Evolutionary conservation across 257 asterid genomes (phyloP).

Genomic region (Nicotiana undulata): DNA sequence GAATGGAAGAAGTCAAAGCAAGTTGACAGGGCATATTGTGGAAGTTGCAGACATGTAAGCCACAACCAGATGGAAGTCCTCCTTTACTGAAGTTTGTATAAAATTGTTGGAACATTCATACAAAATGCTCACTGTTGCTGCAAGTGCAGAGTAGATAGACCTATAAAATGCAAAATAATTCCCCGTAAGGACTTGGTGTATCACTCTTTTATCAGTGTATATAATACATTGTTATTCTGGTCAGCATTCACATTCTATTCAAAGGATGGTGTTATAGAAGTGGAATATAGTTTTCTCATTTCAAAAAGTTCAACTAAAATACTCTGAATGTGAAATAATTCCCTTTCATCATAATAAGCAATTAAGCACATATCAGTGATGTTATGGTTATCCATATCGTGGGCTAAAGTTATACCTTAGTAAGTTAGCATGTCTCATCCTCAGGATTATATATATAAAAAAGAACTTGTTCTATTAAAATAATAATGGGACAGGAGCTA

Average conservation of each 20-base stretch:
- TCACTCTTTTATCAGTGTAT: not conserved
- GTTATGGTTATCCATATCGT: not conserved
- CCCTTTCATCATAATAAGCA: not conserved
- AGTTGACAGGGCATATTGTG: constrained; percentile 6
- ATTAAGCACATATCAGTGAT: too few relatives aligned
- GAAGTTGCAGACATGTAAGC: constrained; percentile 30
- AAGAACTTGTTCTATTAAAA: not conserved
- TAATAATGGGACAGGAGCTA: not conserved
- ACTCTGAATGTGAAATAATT: not conserved
- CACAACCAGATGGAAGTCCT: constrained; percentile 13
- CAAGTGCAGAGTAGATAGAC: not conserved
- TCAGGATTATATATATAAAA: not conserved
- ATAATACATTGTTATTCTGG: not conserved
- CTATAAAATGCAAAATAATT: not conserved
- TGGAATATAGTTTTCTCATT: not conserved
- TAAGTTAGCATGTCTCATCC: not conserved
- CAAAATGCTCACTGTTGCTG: not conserved
- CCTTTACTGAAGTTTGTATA: not conserved
- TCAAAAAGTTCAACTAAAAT: not conserved
- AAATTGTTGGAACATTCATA: not conserved
- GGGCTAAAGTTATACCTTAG: not conserved
- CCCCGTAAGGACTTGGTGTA: not conserved
- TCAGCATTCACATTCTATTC: not conserved
- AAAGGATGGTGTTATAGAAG: not conserved
- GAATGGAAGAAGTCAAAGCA: constrained; percentile 37